phyloP scores from a whole-genome alignment of 192 early-diverging fungal species.

The Coemansia sp. region DNA sequence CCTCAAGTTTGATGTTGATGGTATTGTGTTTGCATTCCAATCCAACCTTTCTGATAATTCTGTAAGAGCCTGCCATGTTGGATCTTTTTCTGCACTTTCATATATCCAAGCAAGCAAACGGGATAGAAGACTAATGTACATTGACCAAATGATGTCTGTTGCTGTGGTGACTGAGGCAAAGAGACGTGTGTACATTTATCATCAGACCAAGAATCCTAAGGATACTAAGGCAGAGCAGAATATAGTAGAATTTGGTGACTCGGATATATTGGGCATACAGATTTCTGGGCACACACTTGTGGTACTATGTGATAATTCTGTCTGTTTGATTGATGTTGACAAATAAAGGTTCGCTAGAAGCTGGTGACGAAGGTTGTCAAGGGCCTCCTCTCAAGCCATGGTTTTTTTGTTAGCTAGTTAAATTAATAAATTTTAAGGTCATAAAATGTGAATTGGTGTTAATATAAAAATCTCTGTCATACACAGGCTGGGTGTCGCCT shows the following conservation, averaged over 20 bases:
- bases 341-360: constrained; percentile 10
- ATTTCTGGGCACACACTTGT: constrained; percentile 12
- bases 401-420: no score
- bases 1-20: constrained; percentile 67
- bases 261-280: constrained; percentile 36
- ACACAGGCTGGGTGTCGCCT: no score
- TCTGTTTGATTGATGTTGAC: constrained; percentile 26
- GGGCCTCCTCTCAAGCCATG: no score
- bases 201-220: constrained; percentile 3
- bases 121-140: constrained; percentile 59
- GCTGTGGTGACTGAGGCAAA: constrained; percentile 43
- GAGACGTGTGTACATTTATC: constrained; percentile 44
- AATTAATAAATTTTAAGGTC: no score
- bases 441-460: no score
- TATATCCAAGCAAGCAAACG: constrained; percentile 75
- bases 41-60: constrained; percentile 1
- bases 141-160: constrained; percentile 49
- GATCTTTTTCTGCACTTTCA: constrained; percentile 64
- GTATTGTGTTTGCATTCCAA: constrained; percentile 57
- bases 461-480: no score
- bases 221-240: constrained; percentile 30
- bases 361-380: no score
- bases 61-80: constrained; percentile 39
- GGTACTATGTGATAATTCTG: constrained; percentile 17
- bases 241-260: constrained; percentile 31